Conservation (phyloP, 2,329 filamentous ascomycete species). For the Exutisphaerella laricina region DNA sequence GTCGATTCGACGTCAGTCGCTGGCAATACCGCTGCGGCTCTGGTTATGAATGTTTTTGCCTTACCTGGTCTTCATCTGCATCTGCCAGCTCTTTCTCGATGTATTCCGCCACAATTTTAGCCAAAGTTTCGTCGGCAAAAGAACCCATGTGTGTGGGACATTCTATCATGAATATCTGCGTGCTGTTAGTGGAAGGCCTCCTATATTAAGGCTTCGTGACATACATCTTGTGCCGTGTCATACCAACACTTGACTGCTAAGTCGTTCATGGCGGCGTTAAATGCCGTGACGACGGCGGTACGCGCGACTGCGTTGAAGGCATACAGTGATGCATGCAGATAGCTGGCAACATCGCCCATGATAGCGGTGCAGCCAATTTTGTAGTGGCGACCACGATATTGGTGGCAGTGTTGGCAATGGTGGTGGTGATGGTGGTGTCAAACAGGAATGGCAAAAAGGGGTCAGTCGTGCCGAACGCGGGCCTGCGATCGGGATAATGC, state of each 20-base stretch:
- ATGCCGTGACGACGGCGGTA: conserved; percentile 18
- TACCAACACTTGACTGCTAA: conserved; percentile 21
- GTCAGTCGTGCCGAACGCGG: too few relatives aligned
- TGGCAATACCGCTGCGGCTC: too few relatives aligned
- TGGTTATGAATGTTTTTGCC: too few relatives aligned
- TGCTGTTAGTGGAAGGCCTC: conserved; percentile 1
- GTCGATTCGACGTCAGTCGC: too few relatives aligned
- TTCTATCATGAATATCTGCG: conserved; percentile 18
- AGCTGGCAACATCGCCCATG: conserved; percentile 22
- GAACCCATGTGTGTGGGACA: conserved; percentile 15
- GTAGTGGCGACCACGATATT: too few relatives aligned
- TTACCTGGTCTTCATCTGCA: conserved; percentile 16
- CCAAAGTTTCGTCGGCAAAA: conserved; percentile 19
- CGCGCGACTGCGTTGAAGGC: conserved; percentile 20
- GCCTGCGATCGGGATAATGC: too few relatives aligned
- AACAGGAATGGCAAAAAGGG: too few relatives aligned
- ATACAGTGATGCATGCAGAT: conserved; percentile 28
- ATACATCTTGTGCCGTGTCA: conserved; percentile 13
- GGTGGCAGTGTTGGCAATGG: not conserved
- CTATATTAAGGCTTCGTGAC: not conserved
- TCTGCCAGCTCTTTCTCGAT: conserved; percentile 17
- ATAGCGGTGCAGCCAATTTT: too few relatives aligned
- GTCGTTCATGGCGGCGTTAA: conserved; percentile 20
- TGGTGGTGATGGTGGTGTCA: not conserved
- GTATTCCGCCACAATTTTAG: conserved; percentile 13